Evolutionary conservation across 768 basidiomycete genomes (phyloP), one percentile per base, ranked within the genome.

Genomic region (Sporobolomyces phaffii): DNA sequence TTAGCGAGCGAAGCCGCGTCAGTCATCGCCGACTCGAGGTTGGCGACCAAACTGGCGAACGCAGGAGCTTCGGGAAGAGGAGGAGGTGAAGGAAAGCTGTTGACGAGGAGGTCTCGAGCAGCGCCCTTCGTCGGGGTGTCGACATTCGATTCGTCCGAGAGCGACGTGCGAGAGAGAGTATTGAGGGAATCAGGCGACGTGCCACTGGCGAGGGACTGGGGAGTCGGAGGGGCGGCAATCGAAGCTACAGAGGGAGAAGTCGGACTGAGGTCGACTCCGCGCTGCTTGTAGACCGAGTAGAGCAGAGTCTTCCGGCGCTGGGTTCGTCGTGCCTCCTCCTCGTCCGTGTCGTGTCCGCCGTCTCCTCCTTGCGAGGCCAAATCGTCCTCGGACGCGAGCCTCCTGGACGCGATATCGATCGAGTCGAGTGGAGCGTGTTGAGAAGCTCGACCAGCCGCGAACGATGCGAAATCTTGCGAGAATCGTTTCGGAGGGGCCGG

Each of bases 221-320:
- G 44, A 7, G 51, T 53, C n/a, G 61, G 53, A n/a, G 54, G 40
- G 43, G 54, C 28, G 14, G 56, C 40, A 15, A 34, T 22, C 11
- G 62, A 26, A 29, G 62, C 14, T 5, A 40, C 17, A 2, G 60
- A 52, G 28, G 61, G 41, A 5, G 53, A 28, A 9, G 43, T 45
- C 26, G 61, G 41, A 26, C 29, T 47, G 11, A 63, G 45, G 26
- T 63, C 62, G 33, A 63, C 53, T 8, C 62, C 62, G 36, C 62
- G 62, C 36, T 56, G 53, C 24, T 63, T 63, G 53, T 63, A 63
- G 11, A 63, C 62, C 44, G 62, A 63, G 45, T 63, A 63, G 17
- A 63, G 45, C 17, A 63, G 62, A 9, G 62, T 63, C 33, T 43
- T 51, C 18, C 62, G 52, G 3, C 62, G 52, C 36, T 63, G 62